Base-by-base conservation (phyloP, 768 basidiomycete genomes). In the Tylopilus intermedius region DNA sequence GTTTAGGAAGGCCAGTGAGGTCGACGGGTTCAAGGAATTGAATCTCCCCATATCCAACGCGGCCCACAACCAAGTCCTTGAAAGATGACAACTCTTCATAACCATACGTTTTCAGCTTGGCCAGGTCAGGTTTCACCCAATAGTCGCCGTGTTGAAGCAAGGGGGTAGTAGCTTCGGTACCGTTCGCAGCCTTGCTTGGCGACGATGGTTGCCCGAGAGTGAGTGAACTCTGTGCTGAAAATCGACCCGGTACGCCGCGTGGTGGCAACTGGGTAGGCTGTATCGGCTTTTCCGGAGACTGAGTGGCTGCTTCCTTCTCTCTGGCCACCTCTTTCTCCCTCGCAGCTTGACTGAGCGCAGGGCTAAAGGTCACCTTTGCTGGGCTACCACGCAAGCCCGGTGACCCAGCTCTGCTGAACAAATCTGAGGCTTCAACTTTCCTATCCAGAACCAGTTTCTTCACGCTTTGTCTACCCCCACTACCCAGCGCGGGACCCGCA, bases 371-470 rank as follows among this genome's bases (percentile, higher is more conserved):
- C 47, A 89, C 76, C 64, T 82, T 88, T 22, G 61, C 59, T 9
- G 67, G 59, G 49, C 64, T 63, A 22, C 59, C 57, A 14, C 62
- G 62, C 59, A 63, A 40, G 15, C 60, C 54, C 38, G 78, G 71
- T 13, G 66, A 71, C 21, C 75, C 72, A 18, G 71, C 66, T 48
- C 75, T 73, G 37, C 80, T 77, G 62, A 90, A 86, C 47, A 91
- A 62, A 56, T 91, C 86, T 24, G 79, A 72, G 26, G 88, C 78
- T 47, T 89, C 86, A 14, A 90, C 74, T 65, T 86, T 91, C 71
- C 89, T 93, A 64, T 93, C 88, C 56, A 96, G 67, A 35, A 93
- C 84, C 53, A 97, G 78, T 65, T 95, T 95, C 76, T 97, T 97
- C 53, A 95, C 90, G 64, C 91, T 95, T 53, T 86, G 82, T 50